Evolutionary conservation across 371 early-diverging fungal genomes (phyloP), one percentile per base, ranked within the genome.

Genomic region (Chytridium lagenaria): DNA sequence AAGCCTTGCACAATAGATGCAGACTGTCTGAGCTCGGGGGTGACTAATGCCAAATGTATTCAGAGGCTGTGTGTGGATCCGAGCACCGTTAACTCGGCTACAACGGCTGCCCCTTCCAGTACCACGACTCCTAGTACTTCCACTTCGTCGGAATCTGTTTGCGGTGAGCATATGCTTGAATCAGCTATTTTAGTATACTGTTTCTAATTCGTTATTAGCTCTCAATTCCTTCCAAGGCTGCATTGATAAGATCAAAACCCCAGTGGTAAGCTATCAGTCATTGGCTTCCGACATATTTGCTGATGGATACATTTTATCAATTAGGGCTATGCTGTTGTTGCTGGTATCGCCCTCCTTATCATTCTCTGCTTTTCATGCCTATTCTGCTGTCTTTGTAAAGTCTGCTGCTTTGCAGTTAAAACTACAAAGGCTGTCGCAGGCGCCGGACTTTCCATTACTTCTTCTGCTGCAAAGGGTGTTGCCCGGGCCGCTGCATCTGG

Each of bases 341-440:
- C 61, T 34, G 61, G 34, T 12, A 36, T 61, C 23, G 61, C 61
- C 36, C 61, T 61, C 12, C 19, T 61, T 23, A 61, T 61, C 61
- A 61, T 61, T 34, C 61, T 61, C 30, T 61, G 34, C 36, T 61
- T 61, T 26, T 61, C 61, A 7, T 61, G 61, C 36, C 30, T 61
- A 28, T 33, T 61, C 37, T 61, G 61, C 61, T 61, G 61, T 23
- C 34, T 34, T 10, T 61, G 61, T 34, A 61, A 61, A 34, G 61
- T 61, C 36, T 61, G 61, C 36, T 61, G 61, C 36, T 61, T 61
- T 23, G 61, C 61, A 28, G 61, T 61, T 34, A 61, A 61, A 23
- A 61, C 61, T 10, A 61, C 61, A 5, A 37, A 37, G 12, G 12
- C 31, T 15, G 61, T 61, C 12, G 61, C 61, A 2, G 61, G 61